These are phyloP conservation scores for Biscogniauxia marginata DNA, from an alignment of 2,329 filamentous ascomycete genomes.

Conservation along the genomic window DNA sequence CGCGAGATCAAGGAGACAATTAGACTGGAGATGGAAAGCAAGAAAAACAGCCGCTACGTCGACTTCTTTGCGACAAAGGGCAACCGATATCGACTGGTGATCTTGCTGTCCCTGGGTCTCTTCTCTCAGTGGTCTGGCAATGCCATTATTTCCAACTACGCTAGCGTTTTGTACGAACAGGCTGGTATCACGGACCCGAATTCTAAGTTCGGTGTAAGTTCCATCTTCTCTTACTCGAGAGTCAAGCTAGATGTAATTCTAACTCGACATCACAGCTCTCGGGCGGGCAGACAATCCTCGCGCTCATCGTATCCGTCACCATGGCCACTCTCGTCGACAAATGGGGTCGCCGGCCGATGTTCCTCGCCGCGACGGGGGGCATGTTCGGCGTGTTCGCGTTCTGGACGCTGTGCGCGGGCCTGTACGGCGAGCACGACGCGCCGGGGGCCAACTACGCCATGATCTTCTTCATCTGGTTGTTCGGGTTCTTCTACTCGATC, in stretches of 20 bases:
- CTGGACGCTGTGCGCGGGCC: constrained; percentile 48
- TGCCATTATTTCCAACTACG: constrained; percentile 59
- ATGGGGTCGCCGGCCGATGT: constrained; percentile 55
- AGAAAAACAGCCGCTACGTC: constrained; percentile 47
- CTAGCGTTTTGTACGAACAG: constrained; percentile 50
- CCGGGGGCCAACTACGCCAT: constrained; percentile 40
- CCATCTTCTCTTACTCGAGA: neutral
- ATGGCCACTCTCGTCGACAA: constrained; percentile 54
- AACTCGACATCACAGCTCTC: constrained; percentile 35
- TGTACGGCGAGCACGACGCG: constrained; percentile 41
- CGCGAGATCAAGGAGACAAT: constrained; percentile 60
- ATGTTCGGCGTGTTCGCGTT: constrained; percentile 50
- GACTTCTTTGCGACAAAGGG: constrained; percentile 56
- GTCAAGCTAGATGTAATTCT: constrained; percentile 26
- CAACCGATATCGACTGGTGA: constrained; percentile 53
- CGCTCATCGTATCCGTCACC: constrained; percentile 51
- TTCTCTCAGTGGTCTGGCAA: constrained; percentile 63
- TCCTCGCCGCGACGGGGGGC: constrained; percentile 44
- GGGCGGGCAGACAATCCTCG: constrained; percentile 50
- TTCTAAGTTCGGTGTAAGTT: constrained; percentile 43
- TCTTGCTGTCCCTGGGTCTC: constrained; percentile 55
- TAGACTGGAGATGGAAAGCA: constrained; percentile 47
- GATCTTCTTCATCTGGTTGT: constrained; percentile 50
- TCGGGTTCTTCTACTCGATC: constrained; percentile 51
- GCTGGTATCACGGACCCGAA: constrained; percentile 49